A percentile compares a stretch with the other conserved stretches of the same genome.
Evolutionary conservation across 805 yeast genomes (phyloP).

Genomic region (Hanseniaspora hatyaiensis): DNA sequence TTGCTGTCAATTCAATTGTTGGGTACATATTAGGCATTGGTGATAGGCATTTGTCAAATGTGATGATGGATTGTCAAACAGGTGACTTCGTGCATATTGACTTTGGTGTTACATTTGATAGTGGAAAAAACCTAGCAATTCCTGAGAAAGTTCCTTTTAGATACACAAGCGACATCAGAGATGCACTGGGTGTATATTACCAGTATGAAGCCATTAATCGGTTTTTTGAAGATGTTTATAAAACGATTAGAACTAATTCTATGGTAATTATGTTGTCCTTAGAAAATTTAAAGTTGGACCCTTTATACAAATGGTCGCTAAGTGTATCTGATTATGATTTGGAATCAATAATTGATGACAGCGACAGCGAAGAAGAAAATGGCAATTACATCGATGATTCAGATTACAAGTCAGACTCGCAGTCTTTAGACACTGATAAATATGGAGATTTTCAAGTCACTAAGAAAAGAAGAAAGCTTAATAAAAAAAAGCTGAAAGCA

Average conservation of each 20-base stretch:
- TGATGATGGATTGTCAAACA: constrained; percentile 60
- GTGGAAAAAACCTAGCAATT: constrained; percentile 67
- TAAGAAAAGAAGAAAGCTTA: too few species aligned
- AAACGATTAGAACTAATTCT: constrained; percentile 51
- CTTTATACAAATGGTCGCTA: constrained; percentile 80
- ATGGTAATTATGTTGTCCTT: constrained; percentile 68
- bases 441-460: too few species aligned
- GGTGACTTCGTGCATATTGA: constrained; percentile 96
- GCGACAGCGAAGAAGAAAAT: too few species aligned
- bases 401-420: constrained; percentile 21
- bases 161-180: constrained; percentile 77
- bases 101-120: constrained; percentile 92
- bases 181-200: constrained; percentile 87
- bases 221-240: constrained; percentile 61
- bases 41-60: constrained; percentile 87
- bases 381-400: too few species aligned
- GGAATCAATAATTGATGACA: constrained; percentile 18
- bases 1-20: constrained; percentile 74
- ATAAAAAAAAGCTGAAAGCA: too few species aligned
- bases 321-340: constrained; percentile 35
- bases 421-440: too few species aligned
- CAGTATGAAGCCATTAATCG: constrained; percentile 62
- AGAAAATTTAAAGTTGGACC: constrained; percentile 83
- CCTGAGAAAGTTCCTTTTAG: constrained; percentile 95
- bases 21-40: constrained; percentile 88